Conservation (phyloP, 1,284 basidiomycete genomes). For the Ceratobasidium theobromae region DNA sequence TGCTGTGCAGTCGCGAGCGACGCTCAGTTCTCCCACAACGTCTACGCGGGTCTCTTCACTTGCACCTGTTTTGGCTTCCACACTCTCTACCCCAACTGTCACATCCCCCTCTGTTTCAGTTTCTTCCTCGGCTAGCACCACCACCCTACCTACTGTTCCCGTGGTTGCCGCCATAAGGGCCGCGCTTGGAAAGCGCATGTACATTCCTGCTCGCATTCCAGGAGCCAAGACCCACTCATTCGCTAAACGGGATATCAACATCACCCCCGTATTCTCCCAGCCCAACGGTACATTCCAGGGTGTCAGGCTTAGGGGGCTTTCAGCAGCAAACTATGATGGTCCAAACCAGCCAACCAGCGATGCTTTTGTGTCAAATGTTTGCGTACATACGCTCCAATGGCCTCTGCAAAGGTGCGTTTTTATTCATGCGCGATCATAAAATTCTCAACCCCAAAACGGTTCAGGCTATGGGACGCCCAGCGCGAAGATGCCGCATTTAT, state of each 20-base stretch:
- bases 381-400: constrained; percentile 34
- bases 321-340: background rate
- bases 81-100: background rate
- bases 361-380: constrained; percentile 28
- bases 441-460: background rate
- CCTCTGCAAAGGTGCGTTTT: constrained; percentile 35
- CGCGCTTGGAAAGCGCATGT: constrained; percentile 22
- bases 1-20: constrained; percentile 4
- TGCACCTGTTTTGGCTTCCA: background rate
- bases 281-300: constrained; percentile 22
- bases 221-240: background rate
- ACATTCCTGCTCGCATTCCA: constrained; percentile 16
- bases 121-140: background rate
- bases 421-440: background rate
- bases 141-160: background rate
- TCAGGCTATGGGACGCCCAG: constrained; percentile 66
- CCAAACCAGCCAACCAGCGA: constrained; percentile 21
- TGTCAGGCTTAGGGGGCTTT: constrained; percentile 11
- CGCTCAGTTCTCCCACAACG: background rate
- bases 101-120: too few relatives aligned
- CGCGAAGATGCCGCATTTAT: constrained; percentile 77
- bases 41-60: background rate
- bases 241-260: background rate
- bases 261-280: constrained; percentile 26
- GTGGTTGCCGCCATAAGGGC: background rate